Evolutionary conservation across 2,329 filamentous ascomycete genomes (phyloP), one percentile per base, ranked within the genome.

Genomic region (Penicillium capsulatum): DNA sequence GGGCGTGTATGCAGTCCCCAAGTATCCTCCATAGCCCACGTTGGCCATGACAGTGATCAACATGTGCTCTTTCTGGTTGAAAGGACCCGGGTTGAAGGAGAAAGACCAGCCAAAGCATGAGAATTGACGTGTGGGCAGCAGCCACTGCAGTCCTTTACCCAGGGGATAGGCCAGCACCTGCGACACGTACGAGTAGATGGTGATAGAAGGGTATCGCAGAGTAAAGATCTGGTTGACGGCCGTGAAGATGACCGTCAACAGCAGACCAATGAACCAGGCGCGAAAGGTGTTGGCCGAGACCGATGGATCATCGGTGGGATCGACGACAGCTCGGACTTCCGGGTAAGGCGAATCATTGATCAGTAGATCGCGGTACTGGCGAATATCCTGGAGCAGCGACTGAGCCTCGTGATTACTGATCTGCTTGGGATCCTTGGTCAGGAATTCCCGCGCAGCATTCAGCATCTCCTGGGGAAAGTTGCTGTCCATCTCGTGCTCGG

Each of bases 31-130:
- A 46, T 72, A 72, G 9, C 64, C 66, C 11, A 72, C 63, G 38
- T 73, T 74, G 29, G 62, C 65, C 69, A 73, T 72, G 46, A 72
- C 67, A 17, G 67, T 68, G 14, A 71, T 62, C 13, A 72, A 47
- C 1, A 67, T 62, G 34, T 72, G 69, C 31, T 72, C 69, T 42
- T 72, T 72, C 48, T 70, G 63, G 46, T 71, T 72, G 56, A 71
- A 72, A 29, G 59, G 60, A 33, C 69, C 68, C 0, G 69, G 68
- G 40, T 72, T 73, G 22, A 68, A 54, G 0, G 42, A 37, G 14
- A 54, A 44, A 9, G 50, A 40, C 36, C 34, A 38, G 19, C 50
- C 45, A 36, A 50, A 42, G 3, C 49, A n/a, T 2, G 36, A 45
- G 29, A 50, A 22, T 2, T 53, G 53, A 44, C 60, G 59, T 40